Base-by-base conservation (phyloP, 176 grass and related monocot genomes). In the Juncus effusus region DNA sequence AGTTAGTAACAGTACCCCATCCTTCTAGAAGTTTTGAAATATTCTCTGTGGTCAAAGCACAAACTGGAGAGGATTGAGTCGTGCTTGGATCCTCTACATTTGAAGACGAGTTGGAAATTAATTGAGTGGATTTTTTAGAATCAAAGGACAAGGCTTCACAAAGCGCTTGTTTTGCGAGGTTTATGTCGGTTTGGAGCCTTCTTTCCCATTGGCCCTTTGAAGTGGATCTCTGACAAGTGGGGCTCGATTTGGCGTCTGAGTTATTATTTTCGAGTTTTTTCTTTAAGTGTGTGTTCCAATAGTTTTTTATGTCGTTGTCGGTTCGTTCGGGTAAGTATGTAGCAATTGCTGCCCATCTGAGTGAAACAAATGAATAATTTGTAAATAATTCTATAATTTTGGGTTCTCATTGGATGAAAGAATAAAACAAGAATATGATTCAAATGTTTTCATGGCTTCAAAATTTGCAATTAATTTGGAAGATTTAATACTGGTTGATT, bases 301-400 rank as follows among this genome's bases (percentile, higher is more conserved):
- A 86, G 87, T 90, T 86, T 79, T 90, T 90, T 73, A 90, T 65
- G 79, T 90, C 83, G 63, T 90, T 90, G 73, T 90, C 87, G 6
- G 89, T 93, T 62, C 89, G 66, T 8, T 88, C 72, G 10, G 89
- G 81, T 8, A 93, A 81, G 62, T 93, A 88, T 44, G 84, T 84
- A 5, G 89, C 89, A 62, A 93, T 93, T 35, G 84, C 89, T 56
- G 89, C 84, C 89, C 84, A 93, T 59, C 89, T 86, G 78, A 42
- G 7, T 51, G 6, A 47, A 6, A 47, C 4, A 47, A 47, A 6
- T 9, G 44, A 47, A 47, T 13, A 11, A 10, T 56, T 13, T 10
- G 52, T 56, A 13, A 56, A 56, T 56, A 1, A 56, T 13, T 56
- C 52, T 13, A 11, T 13, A 10, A 56, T 56, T 10, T 13, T 11